Evolutionary conservation across 1,284 basidiomycete species (phyloP).

Genomic region (Ceratobasidium sp.): DNA sequence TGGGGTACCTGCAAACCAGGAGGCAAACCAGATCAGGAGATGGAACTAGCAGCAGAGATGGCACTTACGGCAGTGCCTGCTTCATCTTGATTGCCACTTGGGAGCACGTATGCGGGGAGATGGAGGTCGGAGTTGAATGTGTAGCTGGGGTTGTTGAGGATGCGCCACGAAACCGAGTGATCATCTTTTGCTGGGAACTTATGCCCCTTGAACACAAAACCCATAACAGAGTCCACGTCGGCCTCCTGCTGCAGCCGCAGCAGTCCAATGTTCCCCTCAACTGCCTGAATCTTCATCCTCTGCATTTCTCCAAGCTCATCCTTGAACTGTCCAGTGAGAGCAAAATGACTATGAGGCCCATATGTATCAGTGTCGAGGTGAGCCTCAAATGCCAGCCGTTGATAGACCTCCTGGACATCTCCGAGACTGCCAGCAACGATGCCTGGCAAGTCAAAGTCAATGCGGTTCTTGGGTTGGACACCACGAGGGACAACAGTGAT

Average conservation of each 20-base stretch:
- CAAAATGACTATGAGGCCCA: not conserved
- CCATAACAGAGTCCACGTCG: not conserved
- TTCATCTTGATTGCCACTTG: no score
- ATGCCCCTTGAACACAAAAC: not conserved
- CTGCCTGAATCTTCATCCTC: not conserved
- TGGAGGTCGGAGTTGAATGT: not conserved
- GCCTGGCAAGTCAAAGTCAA: not conserved
- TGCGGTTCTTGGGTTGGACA: no score
- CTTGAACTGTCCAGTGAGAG: not conserved
- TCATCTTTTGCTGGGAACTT: not conserved
- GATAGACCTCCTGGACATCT: not conserved
- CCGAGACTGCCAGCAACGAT: not conserved
- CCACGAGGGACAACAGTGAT: no score
- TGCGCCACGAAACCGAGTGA: not conserved
- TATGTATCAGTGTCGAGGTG: not conserved
- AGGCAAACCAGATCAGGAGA: no score
- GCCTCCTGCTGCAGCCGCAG: not conserved
- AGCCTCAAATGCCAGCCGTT: not conserved
- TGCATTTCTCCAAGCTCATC: not conserved
- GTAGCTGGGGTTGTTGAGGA: not conserved
- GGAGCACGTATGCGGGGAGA: not conserved
- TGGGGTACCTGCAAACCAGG: not conserved
- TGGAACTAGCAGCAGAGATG: no score
- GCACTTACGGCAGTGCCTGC: no score
- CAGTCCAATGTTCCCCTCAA: not conserved